Base-by-base conservation (phyloP, 2,329 filamentous ascomycete species). In the Periconia macrospinosa region DNA sequence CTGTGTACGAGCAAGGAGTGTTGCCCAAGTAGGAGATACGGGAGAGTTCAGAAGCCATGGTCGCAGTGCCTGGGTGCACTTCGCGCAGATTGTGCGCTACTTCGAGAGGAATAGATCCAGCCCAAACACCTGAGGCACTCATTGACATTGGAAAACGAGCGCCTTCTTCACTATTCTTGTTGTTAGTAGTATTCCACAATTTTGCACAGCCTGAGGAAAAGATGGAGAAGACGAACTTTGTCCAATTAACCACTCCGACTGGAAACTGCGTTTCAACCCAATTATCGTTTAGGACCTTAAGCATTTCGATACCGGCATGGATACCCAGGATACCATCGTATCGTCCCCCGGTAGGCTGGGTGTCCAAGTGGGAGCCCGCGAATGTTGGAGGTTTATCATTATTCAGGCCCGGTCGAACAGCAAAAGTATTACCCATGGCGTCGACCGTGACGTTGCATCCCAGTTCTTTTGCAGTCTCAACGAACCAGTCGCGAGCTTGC, bases 261-360 rank as follows among this genome's bases (percentile, higher is more conserved):
- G 87, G 86, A 40, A 84, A 88, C 43, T 88, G 82, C 0, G 90
- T 92, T 65, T 88, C 81, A 1, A 88, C 77, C 19, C 82, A 77
- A 56, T 86, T 82, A 17, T 92, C 89, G 6, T 86, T 79, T 43
- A 95, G 76, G 0, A 85, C 81, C 54, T 80, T 83, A 14, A 94
- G 75, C 70, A 89, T 86, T 73, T 94, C 90, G 0, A 94, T 78
- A 0, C 86, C 90, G 1, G 89, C 85, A 20, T 84, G 79, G 6
- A 94, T 82, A 8, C 90, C 90, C 0, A 94, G 73, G 30, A 93
- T 91, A 0, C 90, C 90, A 65, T 92, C 89, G 56, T 92, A 91
- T 23, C 88, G 75, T 0, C 87, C 88, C 1, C 87, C 88, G 7
- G 74, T 78, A 13, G 81, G 81, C 55, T 83, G 79, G 3, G 79